These are phyloP conservation scores for Aspergillus niger DNA, from an alignment of 2,329 filamentous ascomycete species.

Conservation along the genomic window DNA sequence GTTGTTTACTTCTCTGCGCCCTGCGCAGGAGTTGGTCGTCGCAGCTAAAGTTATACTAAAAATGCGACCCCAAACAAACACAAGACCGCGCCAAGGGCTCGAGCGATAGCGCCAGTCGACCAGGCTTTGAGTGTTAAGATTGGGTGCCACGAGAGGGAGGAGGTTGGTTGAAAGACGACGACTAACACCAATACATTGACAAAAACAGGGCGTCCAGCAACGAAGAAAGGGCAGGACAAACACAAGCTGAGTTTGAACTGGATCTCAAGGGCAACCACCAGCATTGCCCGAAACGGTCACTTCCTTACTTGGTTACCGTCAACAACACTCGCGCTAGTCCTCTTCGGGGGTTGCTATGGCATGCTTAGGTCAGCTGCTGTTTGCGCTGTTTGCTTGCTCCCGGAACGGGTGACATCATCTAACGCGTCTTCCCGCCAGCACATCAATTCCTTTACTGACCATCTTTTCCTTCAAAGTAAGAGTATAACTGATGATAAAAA, in stretches of 20 bases:
- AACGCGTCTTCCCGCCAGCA: slow-evolving; percentile 29
- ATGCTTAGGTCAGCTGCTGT: slow-evolving; percentile 24
- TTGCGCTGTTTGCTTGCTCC: slow-evolving; percentile 21
- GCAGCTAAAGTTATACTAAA: slow-evolving; percentile 26
- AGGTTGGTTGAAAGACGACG: slow-evolving; percentile 4
- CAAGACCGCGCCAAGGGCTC: slow-evolving; percentile 21
- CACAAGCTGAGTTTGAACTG: background rate
- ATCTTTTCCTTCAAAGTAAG: background rate
- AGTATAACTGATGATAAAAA: background rate
- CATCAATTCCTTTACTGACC: background rate
- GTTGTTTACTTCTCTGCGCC: slow-evolving; percentile 26
- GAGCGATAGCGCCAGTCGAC: slow-evolving; percentile 8
- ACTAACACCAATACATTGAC: slow-evolving; percentile 11
- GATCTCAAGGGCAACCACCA: slow-evolving; percentile 8
- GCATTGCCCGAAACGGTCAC: slow-evolving; percentile 19
- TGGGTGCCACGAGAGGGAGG: slow-evolving; percentile 16
- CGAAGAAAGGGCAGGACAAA: slow-evolving; percentile 8
- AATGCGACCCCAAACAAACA: slow-evolving; percentile 27
- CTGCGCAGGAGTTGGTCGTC: slow-evolving; percentile 18
- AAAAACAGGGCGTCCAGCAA: background rate
- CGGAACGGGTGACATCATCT: slow-evolving; percentile 29
- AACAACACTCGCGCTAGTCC: slow-evolving; percentile 25
- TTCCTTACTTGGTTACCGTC: slow-evolving; percentile 26
- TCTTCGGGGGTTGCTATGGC: slow-evolving; percentile 16
- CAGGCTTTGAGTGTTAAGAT: slow-evolving; percentile 7